phyloP scores from a whole-genome alignment of 106 monocot genomes.

The Acanthochlamys bracteata region DNA sequence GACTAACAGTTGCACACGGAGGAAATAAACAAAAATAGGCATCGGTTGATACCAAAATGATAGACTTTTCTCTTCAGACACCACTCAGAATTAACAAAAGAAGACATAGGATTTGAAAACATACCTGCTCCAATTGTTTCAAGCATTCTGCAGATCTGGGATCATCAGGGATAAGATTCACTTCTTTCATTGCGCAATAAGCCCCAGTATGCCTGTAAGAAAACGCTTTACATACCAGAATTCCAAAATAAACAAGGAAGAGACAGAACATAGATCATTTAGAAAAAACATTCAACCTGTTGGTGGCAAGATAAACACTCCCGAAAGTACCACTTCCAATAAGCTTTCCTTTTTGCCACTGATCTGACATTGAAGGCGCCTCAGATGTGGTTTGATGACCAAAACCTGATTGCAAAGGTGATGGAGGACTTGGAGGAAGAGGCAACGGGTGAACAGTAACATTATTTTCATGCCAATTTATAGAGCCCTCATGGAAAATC shows the following conservation, averaged over 20 bases:
- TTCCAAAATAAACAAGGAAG: not conserved
- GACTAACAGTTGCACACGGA: too few species aligned
- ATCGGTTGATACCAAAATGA: not conserved
- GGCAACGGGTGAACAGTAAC: conserved; percentile 68
- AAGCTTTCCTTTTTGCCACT: conserved; percentile 82
- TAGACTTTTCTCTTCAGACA: not conserved
- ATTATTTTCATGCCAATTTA: conserved; percentile 26
- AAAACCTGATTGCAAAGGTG: conserved; percentile 23
- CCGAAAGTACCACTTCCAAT: conserved; percentile 97
- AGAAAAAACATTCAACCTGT: conserved; percentile 30
- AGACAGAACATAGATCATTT: not conserved
- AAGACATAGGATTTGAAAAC: conserved; percentile 5
- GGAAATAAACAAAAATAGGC: too few species aligned
- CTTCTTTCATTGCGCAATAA: conserved; percentile 98
- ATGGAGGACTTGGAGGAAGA: conserved; percentile 59
- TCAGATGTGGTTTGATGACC: conserved; percentile 36
- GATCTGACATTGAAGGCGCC: conserved; percentile 31
- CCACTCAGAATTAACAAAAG: not conserved
- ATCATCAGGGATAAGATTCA: conserved; percentile 79
- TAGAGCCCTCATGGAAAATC: conserved; percentile 33
- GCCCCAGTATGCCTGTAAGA: conserved; percentile 68
- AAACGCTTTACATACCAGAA: conserved; percentile 3
- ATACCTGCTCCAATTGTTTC: conserved; percentile 87
- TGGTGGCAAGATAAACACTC: conserved; percentile 73
- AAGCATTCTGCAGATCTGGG: conserved; percentile 75